Evolutionary conservation across 2,329 filamentous ascomycete genomes (phyloP), one percentile per base, ranked within the genome.

Genomic region (Simplicillium sp.): DNA sequence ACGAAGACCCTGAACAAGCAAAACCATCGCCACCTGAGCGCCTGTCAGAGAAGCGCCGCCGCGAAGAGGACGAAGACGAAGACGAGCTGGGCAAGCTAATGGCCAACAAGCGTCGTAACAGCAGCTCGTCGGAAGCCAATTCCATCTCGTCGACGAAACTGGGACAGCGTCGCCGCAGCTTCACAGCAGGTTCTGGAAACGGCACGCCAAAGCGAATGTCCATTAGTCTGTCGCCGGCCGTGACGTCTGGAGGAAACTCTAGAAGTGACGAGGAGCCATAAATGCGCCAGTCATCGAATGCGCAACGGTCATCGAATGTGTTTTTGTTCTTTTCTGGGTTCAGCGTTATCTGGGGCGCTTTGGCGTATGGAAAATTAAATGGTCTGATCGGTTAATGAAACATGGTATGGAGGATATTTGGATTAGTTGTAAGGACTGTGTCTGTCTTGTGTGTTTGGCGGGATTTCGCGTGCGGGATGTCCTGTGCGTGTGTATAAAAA

Each of bases 11-110:
- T 40, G 61, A 57, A 29, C 55, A 61, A 33, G 55, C 53, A 37
- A 55, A 55, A 37, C 57, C 52, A n/a, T 55, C 58, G 20, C 82
- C 83, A 3, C 84, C 82, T 0, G 87, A 95, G 60, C 76, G 87
- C 40, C 64, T 94, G 14, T 84, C 87, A 0, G 87, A 94, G 59
- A 97, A 97, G 62, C 82, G 90, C 37, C 77, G 90, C 37, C 78
- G 92, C 51, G 89, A 95, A 56, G 90, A 96, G 43, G 87, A 94
- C 46, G 62, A 66, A n/a, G 90, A 96, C 36, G 89, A 95, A 42
- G 89, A 96, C 48, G 87, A 90, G 54, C 66, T 97, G n/a, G 80
- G 81, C 41, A 94, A 92, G 62, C 71, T 96, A 51, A 79, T 86
- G 48, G 67, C 75, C 37, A 68, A 68, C 54, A 82, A 81, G 54